phyloP scores from a whole-genome alignment of 768 basidiomycete species.

The Mycena filopes region DNA sequence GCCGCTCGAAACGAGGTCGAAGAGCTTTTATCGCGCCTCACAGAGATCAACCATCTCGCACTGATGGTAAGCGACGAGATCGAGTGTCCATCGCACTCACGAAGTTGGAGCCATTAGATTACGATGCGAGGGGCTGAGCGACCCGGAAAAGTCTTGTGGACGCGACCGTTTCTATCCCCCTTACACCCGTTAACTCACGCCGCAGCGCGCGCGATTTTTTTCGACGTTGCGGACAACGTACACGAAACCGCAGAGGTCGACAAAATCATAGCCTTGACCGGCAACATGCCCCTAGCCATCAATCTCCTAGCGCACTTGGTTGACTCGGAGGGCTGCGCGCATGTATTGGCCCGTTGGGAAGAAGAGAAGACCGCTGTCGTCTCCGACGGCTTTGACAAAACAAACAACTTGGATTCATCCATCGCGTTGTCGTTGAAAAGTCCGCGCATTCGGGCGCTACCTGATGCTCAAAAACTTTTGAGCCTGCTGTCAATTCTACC shows the following conservation, averaged over 20 bases:
- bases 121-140: background rate
- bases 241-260: background rate
- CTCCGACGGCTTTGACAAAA: background rate
- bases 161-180: background rate
- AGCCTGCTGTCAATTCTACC: background rate
- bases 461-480: background rate
- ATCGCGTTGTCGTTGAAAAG: background rate
- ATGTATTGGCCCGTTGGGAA: background rate
- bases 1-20: background rate
- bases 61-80: background rate
- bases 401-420: background rate
- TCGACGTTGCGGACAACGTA: background rate
- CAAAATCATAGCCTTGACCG: background rate
- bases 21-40: background rate
- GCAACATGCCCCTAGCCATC: background rate
- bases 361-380: background rate
- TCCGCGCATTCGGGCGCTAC: background rate
- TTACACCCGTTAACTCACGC: background rate
- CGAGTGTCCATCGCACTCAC: too few relatives aligned
- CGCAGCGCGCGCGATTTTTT: background rate
- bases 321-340: background rate
- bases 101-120: background rate
- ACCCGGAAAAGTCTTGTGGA: background rate
- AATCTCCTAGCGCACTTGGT: conserved; percentile 5
- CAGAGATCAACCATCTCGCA: background rate